Base-by-base conservation (phyloP, 2,329 filamentous ascomycete genomes). In the Xylaria sp. region DNA sequence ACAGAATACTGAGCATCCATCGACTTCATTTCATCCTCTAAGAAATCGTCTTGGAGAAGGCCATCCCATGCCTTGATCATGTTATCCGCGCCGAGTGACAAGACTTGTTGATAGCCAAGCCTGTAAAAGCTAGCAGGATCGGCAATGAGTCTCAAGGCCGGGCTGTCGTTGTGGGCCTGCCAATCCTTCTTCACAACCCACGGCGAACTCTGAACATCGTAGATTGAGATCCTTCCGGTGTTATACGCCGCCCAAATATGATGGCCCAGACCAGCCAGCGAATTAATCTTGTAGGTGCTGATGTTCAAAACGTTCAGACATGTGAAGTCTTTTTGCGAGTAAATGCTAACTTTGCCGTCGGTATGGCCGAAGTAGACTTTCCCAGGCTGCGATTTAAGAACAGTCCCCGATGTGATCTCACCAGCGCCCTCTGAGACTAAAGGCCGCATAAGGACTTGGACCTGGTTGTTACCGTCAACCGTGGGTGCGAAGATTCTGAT, bases 121-220 rank as follows among this genome's bases (percentile, higher is more conserved):
- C 90, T 93, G 88, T 94, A 98, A 59, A 94, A 89, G 76, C 93
- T 93, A 40, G 93, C 92, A 1, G 87, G 85, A 77, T 99, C 96
- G 1, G 92, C 88, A 13, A 92, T 81, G 67, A 99, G 88, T 66
- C 90, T 91, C 56, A 92, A 87, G 7, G 97, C 90, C 0, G 94
- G 92, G 53, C 59, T 70, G 71, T 92, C 92, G 6, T 93, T 90
- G 77, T 98, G 96, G 2, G 93, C 95, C 72, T 91, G 89, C 95
- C 96, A 99, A 76, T 98, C 95, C 79, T 99, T 99, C 81, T 93
- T 90, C 31, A 97, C 89, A 23, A 87, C 86, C 96, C 96, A 99
- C 0, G 95, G 95, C n/a, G 87, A 89, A 36, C 88, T 87, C 10
- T 84, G 87, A 11, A 93, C 92, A 79, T 99, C 94, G 80, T 97